These are phyloP conservation scores for Xerophyta viscosa DNA, from an alignment of 106 monocot genomes.

Conservation along the genomic window DNA sequence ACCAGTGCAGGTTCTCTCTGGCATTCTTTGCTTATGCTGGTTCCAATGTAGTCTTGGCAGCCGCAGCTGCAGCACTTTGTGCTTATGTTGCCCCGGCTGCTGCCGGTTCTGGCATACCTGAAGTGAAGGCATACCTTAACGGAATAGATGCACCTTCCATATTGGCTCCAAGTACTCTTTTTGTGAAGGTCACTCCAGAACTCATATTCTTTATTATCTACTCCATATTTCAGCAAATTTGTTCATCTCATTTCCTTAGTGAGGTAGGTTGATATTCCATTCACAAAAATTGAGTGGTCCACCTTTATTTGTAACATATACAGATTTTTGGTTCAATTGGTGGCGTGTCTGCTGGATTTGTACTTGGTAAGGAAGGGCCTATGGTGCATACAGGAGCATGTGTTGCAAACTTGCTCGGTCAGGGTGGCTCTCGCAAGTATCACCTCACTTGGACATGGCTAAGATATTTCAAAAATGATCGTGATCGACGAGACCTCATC, in stretches of 20 bases:
- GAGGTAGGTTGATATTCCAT: too few species aligned
- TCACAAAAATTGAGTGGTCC: too few species aligned
- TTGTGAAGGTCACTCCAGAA: slow-evolving; percentile 58
- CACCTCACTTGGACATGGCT: slow-evolving; percentile 93
- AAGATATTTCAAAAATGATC: slow-evolving; percentile 88
- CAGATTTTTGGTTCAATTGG: slow-evolving; percentile 95
- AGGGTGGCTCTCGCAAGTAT: slow-evolving; percentile 94
- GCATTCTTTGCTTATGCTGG: slow-evolving; percentile 58
- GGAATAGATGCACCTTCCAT: slow-evolving; percentile 82
- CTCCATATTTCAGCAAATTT: background rate
- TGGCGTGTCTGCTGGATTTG: slow-evolving; percentile 89
- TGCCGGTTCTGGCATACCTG: slow-evolving; percentile 85
- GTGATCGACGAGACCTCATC: slow-evolving; percentile 86
- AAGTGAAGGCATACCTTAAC: slow-evolving; percentile 92
- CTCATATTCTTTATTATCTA: background rate
- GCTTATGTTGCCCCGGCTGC: slow-evolving; percentile 87
- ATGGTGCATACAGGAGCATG: slow-evolving; percentile 99
- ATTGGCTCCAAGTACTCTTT: slow-evolving; percentile 76
- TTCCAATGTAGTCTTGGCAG: slow-evolving; percentile 55
- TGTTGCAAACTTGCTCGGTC: slow-evolving; percentile 82
- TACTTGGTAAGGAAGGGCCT: slow-evolving; percentile 92
- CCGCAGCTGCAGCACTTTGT: slow-evolving; percentile 60
- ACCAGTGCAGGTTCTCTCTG: slow-evolving; percentile 56
- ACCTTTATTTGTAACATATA: background rate
- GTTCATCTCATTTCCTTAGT: background rate